Evolutionary conservation across 2,329 filamentous ascomycete species (phyloP), one percentile per base, ranked within the genome.

Genomic region (Orbilia javanica): DNA sequence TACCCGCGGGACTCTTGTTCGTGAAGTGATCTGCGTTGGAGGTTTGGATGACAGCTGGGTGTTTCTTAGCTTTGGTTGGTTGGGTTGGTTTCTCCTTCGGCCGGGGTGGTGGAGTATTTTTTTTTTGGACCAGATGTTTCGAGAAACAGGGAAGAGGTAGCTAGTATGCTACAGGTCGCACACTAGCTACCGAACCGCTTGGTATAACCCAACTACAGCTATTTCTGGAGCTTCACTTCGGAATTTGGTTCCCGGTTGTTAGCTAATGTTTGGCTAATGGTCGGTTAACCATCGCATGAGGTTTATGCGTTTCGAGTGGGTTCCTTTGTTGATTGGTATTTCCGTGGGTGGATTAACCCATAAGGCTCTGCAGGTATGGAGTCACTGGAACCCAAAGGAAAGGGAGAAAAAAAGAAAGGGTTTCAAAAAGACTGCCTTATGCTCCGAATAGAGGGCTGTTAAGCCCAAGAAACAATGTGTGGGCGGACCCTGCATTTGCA

Each of bases 301-400:
- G 52, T 39, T 57, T 10, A 57, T 57, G 52, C 52, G 52, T 57
- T 57, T 57, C 52, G 52, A 31, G 50, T n/a, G n/a, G n/a, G n/a
- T n/a, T 53, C n/a, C 39, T 11, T 57, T 36, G 4, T 36, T 22
- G 4, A 31, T 50, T 22, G 4, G 5, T 36, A 36, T 4, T 11
- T n/a, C n/a, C n/a, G n/a, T 36, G 10, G 8, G 7, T 2, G 34
- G 6, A 2, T 36, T 11, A 8, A 36, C 34, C 13, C 34, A 42
- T n/a, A 18, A 42, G 39, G 39, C 34, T 36, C 8, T 15, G 11
- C n/a, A n/a, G n/a, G n/a, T n/a, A n/a, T n/a, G n/a, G n/a, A n/a
- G n/a, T n/a, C n/a, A 5, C 10, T 39, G 11, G 5, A 15, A 39
- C 13, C 34, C 7, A 44, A 44, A 42, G 13, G 15, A 42, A 42